phyloP scores from a whole-genome alignment of 2,329 filamentous ascomycete species.

The Rosellinia necatrix region DNA sequence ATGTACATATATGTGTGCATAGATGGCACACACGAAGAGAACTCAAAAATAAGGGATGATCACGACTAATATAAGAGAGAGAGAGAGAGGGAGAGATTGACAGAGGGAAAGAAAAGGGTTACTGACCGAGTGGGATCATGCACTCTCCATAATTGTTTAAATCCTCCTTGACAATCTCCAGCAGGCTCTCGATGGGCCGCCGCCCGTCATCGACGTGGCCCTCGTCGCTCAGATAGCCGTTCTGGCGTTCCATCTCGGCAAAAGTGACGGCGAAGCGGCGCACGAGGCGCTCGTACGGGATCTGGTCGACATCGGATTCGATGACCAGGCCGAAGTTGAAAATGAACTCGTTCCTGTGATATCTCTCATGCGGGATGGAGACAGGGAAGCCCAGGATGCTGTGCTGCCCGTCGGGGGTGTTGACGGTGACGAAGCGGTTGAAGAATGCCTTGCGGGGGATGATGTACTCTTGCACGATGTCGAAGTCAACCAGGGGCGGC shows the following conservation, averaged over 20 bases:
- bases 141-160: conserved; percentile 97
- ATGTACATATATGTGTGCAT: neutral
- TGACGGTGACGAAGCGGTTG: conserved; percentile 84
- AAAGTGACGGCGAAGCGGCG: conserved; percentile 84
- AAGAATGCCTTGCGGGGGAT: conserved; percentile 95
- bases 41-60: no score
- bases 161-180: conserved; percentile 83
- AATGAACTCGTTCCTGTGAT: conserved; percentile 93
- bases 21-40: no score
- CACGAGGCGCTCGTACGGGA: conserved; percentile 82
- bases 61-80: no score
- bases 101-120: neutral
- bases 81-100: neutral
- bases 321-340: conserved; percentile 96
- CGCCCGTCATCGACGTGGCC: conserved; percentile 52
- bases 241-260: conserved; percentile 89
- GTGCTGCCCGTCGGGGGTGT: conserved; percentile 70
- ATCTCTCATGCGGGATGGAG: conserved; percentile 80
- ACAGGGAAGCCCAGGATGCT: conserved; percentile 87
- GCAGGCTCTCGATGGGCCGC: conserved; percentile 78
- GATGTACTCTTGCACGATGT: conserved; percentile 86
- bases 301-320: conserved; percentile 68
- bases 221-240: conserved; percentile 70
- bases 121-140: conserved; percentile 92
- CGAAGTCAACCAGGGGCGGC: conserved; percentile 79